Conservation (phyloP, 1,284 basidiomycete genomes). For the Dichomitus squalens region DNA sequence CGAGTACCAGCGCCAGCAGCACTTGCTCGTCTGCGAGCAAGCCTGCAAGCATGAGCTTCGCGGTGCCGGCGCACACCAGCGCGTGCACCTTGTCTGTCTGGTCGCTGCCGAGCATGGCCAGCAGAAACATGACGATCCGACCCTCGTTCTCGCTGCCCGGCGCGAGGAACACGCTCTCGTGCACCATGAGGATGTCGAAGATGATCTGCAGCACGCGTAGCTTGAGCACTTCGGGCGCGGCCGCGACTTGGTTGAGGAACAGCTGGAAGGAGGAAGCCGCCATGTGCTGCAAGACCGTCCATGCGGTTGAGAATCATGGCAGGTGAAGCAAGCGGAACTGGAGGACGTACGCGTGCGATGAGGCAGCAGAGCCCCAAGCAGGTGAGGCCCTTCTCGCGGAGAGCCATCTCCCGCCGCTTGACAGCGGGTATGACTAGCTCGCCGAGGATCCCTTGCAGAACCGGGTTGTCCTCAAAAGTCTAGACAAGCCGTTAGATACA, state of each 20-base stretch:
- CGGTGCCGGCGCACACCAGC: constrained; percentile 80
- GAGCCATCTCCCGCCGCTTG: constrained; percentile 79
- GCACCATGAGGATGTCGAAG: constrained; percentile 91
- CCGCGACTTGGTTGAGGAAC: constrained; percentile 85
- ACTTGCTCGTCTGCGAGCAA: constrained; percentile 79
- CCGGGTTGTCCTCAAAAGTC: constrained; percentile 94
- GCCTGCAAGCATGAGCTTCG: constrained; percentile 89
- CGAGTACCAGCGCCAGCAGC: constrained; percentile 76
- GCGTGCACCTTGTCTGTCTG: constrained; percentile 82
- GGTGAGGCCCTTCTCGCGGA: constrained; percentile 87
- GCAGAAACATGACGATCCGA: constrained; percentile 74
- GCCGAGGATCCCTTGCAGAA: constrained; percentile 86
- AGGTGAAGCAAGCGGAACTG: background rate
- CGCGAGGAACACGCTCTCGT: constrained; percentile 78
- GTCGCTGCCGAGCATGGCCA: constrained; percentile 74
- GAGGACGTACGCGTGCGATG: constrained; percentile 69
- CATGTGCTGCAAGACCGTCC: constrained; percentile 62
- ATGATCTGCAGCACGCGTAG: constrained; percentile 84
- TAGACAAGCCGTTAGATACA: constrained; percentile 33
- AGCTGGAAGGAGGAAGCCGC: constrained; percentile 90
- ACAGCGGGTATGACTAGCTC: constrained; percentile 93
- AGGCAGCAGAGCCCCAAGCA: constrained; percentile 90
- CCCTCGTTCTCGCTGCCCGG: constrained; percentile 58
- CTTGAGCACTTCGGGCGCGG: constrained; percentile 78
- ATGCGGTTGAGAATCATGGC: background rate